Evolutionary conservation across 1,139 yeast genomes (phyloP).

Genomic region (Protomyces macrosporus): DNA sequence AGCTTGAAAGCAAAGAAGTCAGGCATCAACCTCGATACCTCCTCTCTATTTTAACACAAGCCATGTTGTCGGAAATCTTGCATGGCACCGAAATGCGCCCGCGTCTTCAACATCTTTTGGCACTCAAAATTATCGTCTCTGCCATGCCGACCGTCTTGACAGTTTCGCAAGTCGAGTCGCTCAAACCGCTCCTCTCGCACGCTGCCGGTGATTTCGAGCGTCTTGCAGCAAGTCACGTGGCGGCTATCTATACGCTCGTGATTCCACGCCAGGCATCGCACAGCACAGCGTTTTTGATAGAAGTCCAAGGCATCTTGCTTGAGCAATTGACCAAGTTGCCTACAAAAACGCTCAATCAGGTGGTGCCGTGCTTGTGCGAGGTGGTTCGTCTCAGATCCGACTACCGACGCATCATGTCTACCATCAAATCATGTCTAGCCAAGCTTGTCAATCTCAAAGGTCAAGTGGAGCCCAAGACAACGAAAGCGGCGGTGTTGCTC

Average conservation of each 20-base stretch:
- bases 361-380: constrained; percentile 61
- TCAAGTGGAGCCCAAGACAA: constrained; percentile 16
- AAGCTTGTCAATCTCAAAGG: background rate
- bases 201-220: constrained; percentile 36
- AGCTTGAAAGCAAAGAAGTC: background rate
- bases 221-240: constrained; percentile 45
- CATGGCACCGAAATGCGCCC: background rate
- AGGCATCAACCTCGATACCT: background rate
- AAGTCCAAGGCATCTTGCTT: constrained; percentile 52
- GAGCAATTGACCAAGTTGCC: constrained; percentile 52
- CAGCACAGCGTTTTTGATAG: constrained; percentile 49
- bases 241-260: constrained; percentile 51
- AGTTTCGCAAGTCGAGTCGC: constrained; percentile 12
- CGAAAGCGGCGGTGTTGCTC: constrained; percentile 48
- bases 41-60: background rate
- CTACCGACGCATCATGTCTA: constrained; percentile 51
- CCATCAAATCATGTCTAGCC: constrained; percentile 51
- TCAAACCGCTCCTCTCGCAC: constrained; percentile 18
- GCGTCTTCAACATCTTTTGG: constrained; percentile 1
- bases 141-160: constrained; percentile 14
- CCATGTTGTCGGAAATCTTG: background rate
- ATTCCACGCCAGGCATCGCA: constrained; percentile 46
- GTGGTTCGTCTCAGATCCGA: constrained; percentile 48
- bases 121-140: constrained; percentile 2
- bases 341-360: constrained; percentile 53